phyloP scores from a whole-genome alignment of 2,329 filamentous ascomycete species.

The Alternaria sp. region DNA sequence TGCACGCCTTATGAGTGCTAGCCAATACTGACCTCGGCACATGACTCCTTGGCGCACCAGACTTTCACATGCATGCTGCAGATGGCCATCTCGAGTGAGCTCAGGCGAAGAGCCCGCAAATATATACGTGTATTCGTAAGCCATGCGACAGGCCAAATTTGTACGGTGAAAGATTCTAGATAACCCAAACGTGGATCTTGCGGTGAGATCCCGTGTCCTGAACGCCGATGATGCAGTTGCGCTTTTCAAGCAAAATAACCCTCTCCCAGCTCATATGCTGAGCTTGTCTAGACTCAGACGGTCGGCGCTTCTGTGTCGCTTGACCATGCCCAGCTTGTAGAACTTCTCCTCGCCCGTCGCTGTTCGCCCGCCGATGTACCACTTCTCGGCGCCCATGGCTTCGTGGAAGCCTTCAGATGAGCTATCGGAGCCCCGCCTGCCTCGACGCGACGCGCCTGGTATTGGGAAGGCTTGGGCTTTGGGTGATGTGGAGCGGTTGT shows the following conservation, averaged over 20 bases:
- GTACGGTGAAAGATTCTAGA: constrained; percentile 8
- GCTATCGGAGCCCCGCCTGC: constrained; percentile 74
- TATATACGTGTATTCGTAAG: constrained; percentile 13
- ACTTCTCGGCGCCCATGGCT: constrained; percentile 74
- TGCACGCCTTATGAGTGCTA: not conserved
- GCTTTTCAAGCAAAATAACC: constrained; percentile 5
- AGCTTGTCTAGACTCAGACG: constrained; percentile 75
- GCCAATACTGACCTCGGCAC: not conserved
- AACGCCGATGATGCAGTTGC: constrained; percentile 40
- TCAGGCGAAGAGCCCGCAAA: constrained; percentile 12
- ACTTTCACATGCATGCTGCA: constrained; percentile 14
- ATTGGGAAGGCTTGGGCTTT: constrained; percentile 46
- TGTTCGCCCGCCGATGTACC: constrained; percentile 81
- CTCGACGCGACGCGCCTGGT: constrained; percentile 40
- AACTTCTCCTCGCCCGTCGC: constrained; percentile 79
- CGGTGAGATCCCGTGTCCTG: constrained; percentile 15
- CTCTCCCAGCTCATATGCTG: constrained; percentile 64
- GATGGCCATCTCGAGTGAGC: constrained; percentile 4
- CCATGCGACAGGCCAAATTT: constrained; percentile 1
- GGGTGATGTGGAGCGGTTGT: constrained; percentile 48
- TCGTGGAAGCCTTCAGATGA: constrained; percentile 78
- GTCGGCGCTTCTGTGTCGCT: constrained; percentile 74
- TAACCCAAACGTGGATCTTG: constrained; percentile 18
- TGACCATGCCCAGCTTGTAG: constrained; percentile 80
- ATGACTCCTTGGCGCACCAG: constrained; percentile 9